Conservation (phyloP, 1,139 yeast species). For the Pichia sp. region DNA sequence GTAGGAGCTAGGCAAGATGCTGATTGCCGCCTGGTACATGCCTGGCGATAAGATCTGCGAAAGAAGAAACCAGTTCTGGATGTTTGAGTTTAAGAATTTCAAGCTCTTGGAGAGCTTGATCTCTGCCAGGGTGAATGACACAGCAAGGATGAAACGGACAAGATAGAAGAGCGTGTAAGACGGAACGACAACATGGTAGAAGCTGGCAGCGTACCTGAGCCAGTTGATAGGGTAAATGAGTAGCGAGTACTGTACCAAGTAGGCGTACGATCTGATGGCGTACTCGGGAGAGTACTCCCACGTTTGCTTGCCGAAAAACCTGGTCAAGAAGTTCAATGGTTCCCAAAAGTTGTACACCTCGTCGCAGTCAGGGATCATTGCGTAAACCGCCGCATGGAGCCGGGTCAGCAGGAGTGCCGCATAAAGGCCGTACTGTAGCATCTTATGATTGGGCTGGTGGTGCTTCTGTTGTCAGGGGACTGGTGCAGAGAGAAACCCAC, state of each 20-base stretch:
- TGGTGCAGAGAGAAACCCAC: too few relatives aligned
- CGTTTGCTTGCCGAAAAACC: slow-evolving; percentile 88
- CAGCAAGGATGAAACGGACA: slow-evolving; percentile 51
- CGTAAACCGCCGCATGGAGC: slow-evolving; percentile 45
- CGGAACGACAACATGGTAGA: slow-evolving; percentile 26
- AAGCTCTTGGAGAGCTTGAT: slow-evolving; percentile 45
- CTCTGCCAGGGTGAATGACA: slow-evolving; percentile 54
- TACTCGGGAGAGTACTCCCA: slow-evolving; percentile 95
- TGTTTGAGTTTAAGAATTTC: slow-evolving; percentile 33
- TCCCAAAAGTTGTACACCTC: slow-evolving; percentile 92
- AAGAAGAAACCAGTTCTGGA: slow-evolving; percentile 59
- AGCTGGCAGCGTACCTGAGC: not conserved
- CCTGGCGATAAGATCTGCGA: slow-evolving; percentile 54
- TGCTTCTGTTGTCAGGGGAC: too few relatives aligned
- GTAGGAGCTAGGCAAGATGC: slow-evolving; percentile 79
- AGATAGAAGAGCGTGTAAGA: slow-evolving; percentile 46
- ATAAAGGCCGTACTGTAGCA: slow-evolving; percentile 13
- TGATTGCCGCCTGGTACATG: slow-evolving; percentile 80
- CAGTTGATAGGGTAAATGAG: slow-evolving; percentile 38
- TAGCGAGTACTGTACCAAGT: slow-evolving; percentile 52
- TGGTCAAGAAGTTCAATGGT: slow-evolving; percentile 71
- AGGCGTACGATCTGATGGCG: slow-evolving; percentile 84
- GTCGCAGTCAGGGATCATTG: slow-evolving; percentile 83
- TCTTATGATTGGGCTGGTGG: not conserved
- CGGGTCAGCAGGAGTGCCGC: slow-evolving; percentile 36